Evolutionary conservation across 2,329 filamentous ascomycete species (phyloP), one percentile per base, ranked within the genome.

Genomic region (Phoma sp.): DNA sequence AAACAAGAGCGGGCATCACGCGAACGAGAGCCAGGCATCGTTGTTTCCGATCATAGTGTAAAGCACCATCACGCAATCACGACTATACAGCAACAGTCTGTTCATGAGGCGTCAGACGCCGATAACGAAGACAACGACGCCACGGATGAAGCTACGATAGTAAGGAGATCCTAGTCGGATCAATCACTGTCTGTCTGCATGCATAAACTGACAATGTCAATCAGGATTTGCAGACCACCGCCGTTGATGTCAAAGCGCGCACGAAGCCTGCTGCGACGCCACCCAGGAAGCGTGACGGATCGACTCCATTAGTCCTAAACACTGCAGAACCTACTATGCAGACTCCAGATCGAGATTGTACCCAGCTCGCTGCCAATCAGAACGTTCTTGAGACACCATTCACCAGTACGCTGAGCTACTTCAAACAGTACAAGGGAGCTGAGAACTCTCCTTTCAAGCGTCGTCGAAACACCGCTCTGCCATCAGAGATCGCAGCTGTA

Each of bases 381-480:
- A 38, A 35, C 15, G 27, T 55, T 1, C 44, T 41, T 21, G 60
- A 63, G 6, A 64, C 64, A 2, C 57, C 65, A 0, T 65, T 67
- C 50, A 49, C 51, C 3, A 64, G 57, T 37, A 63, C 62, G 0
- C 44, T 66, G 19, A 56, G 59, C 6, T 62, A 61, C 47, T 68
- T 66, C 46, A 63, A 62, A 40, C 45, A 57, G n/a, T 43, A 50
- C 43, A 57, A 61, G 33, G 51, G 27, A 17, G 53, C 55, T 3
- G 53, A 65, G 17, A 62, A 55, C 24, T 57, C 60, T 10, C 56
- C 53, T 2, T 51, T 43, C 2, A 68, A 62, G 41, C 37, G 37
- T 12, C 60, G 60, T 17, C 61, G 65, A n/a, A 64, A 69, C 36
- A 57, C 64, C 4, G 65, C 56, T 7, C 43, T 67, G 19, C 62